Base-by-base conservation (phyloP, 2,329 filamentous ascomycete genomes). In the Phyllosticta capitalensis region DNA sequence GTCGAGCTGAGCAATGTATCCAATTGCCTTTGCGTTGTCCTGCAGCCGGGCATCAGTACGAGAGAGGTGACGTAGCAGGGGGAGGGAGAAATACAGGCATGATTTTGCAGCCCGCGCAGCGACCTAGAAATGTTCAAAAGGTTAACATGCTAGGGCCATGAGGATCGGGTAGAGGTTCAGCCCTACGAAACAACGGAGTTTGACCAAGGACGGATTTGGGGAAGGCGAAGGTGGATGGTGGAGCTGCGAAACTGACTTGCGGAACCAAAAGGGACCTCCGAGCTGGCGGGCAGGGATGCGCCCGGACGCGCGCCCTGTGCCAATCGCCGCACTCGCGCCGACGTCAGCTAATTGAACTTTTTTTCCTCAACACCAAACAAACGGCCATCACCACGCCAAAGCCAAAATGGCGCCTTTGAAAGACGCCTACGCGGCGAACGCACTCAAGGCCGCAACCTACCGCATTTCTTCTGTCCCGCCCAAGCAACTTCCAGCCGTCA, bases 1-100 rank as follows among this genome's bases (percentile, higher is more conserved):
- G 72, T 97, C 90, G 69, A 99, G 83, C 74, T 85, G 84, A 71
- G 83, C 81, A 66, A 96, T 82, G 75, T 97, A 97, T 71, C 86
- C 84, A 66, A 82, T 82, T 63, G 86, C 92, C 78, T 99, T 99
- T 65, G 82, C 80, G 75, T 84, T 79, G 71, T 82, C 80, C 70
- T 77, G 70, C 65, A 69, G 26, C 21, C 50, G 26, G 20, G 33
- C 48, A 55, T 56, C 30, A 60, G 58, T 48, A 54, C 52, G 48
- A 26, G 33, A 45, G 52, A 28, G 54, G 58, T 60, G 58, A 60
- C 58, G 58, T 60, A 54, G 48, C 54, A 28, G 54, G 20, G 20
- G 54, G 49, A n/a, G 49, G 12, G 22, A 54, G 9, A 56, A 49
- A 28, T 54, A 60, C 58, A 54, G 58, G 28, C 53, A 54, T 54